phyloP scores from a whole-genome alignment of 2,329 filamentous ascomycete genomes.

The Stagonosporopsis vannaccii region DNA sequence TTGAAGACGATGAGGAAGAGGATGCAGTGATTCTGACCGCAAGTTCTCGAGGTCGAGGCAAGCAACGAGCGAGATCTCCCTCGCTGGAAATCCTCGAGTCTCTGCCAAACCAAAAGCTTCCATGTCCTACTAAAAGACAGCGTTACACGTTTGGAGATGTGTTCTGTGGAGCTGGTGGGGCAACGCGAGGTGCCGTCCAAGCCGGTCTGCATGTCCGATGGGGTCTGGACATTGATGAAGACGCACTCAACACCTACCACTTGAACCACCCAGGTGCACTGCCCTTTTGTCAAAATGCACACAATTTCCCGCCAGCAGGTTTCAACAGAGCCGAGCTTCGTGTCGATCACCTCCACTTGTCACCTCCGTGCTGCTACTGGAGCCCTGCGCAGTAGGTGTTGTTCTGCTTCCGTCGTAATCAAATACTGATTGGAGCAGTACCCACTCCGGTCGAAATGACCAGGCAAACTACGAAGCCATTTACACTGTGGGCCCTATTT shows the following conservation, averaged over 20 bases:
- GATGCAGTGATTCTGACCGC: too few species aligned
- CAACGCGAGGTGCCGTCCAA: constrained; percentile 1
- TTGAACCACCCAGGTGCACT: background rate
- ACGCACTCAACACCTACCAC: background rate
- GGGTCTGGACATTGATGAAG: background rate
- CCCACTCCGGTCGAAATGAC: background rate
- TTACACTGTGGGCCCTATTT: background rate
- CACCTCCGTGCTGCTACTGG: background rate
- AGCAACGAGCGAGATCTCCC: too few species aligned
- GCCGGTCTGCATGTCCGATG: background rate
- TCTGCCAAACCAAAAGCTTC: background rate
- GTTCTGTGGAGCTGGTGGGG: background rate
- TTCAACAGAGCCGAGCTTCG: too few species aligned
- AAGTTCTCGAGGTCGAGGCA: too few species aligned
- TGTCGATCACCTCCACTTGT: background rate
- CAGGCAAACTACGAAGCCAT: background rate
- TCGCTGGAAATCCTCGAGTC: too few species aligned
- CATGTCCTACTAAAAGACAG: background rate
- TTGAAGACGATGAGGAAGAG: too few species aligned
- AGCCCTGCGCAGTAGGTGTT: background rate
- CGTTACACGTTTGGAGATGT: background rate
- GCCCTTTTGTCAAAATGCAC: background rate
- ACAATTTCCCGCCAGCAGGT: background rate
- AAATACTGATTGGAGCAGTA: background rate
- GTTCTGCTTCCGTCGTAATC: background rate